Evolutionary conservation across 1,284 basidiomycete species (phyloP), one percentile per base, ranked within the genome.

Genomic region (Cutaneotrichosporon mucoides): DNA sequence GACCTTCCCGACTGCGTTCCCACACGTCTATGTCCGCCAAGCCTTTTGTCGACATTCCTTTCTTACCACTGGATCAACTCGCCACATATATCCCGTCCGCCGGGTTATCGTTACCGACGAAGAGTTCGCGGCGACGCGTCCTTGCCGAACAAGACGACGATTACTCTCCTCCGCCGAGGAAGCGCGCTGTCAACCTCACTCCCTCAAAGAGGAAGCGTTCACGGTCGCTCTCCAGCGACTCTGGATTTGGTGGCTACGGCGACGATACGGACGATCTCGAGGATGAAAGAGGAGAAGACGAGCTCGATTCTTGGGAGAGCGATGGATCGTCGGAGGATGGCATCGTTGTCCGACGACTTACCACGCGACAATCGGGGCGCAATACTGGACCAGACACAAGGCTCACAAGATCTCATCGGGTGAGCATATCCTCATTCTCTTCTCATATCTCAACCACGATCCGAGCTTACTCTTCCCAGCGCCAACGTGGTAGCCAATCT

Each of bases 181-280:
- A 12, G 11, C 47, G 12, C 9, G 10, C 40, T 16, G 38, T 36
- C 40, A n/a, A 13, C 15, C 35, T 43, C 40, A 50, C 36, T 38
- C 50, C 40, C 1, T 52, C 50, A 5, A 41, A 24, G 40, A 10
- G 38, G 4, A 24, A 41, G 15, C 49, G 34, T 12, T 5, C 9
- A 12, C 40, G 16, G 12, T 24, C 50, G 5, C 16, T 24, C 16
- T 42, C 40, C 40, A 42, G n/a, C 8, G 37, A 45, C 40, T 33
- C 9, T 10, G 51, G 37, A 8, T 47, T 42, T 24, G 56, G 51
- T 5, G 56, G 56, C 5, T 53, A 57, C 10, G 56, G 36, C n/a
- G 54, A 55, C 11, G 46, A 55, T 15, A 15, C 36, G 12, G 45
- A 55, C n/a, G 50, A 42, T 24, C 24, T 42, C 24, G 24, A 24